Evolutionary conservation across 192 early-diverging fungal genomes (phyloP).

Genomic region (Backusella psychrophila): DNA sequence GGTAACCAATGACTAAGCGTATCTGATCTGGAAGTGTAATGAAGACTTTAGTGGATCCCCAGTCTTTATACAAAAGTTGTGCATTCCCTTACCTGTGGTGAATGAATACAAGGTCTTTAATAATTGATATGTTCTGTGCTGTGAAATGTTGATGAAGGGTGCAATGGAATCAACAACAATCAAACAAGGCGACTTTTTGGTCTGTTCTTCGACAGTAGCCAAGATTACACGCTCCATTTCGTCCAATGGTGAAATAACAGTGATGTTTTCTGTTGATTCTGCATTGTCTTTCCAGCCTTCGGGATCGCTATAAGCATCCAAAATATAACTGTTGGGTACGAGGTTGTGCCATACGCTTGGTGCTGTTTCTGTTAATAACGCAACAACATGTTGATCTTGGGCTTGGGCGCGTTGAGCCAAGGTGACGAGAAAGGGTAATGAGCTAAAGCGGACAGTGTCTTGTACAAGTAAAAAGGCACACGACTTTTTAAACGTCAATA

Average conservation of each 20-base stretch:
- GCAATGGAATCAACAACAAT: constrained; percentile 32
- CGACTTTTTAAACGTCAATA: constrained; percentile 24
- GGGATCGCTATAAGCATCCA: constrained; percentile 33
- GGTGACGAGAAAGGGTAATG: constrained; percentile 3
- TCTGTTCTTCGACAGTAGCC: neutral
- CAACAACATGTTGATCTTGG: constrained; percentile 13
- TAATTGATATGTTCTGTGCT: constrained; percentile 23
- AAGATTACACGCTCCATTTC: constrained; percentile 3
- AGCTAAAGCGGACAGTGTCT: constrained; percentile 13
- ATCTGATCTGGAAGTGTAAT: constrained; percentile 16
- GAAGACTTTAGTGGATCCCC: neutral
- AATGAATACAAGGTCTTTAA: constrained; percentile 19
- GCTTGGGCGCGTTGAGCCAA: constrained; percentile 12
- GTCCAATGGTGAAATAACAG: neutral
- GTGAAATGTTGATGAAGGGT: constrained; percentile 21
- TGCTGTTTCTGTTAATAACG: constrained; percentile 26
- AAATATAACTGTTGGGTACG: neutral
- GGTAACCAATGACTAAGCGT: constrained; percentile 33
- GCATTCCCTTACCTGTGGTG: constrained; percentile 22
- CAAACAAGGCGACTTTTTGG: neutral
- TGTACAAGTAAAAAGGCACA: constrained; percentile 17
- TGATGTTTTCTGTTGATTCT: neutral
- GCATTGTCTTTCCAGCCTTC: constrained; percentile 24
- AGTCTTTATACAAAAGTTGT: neutral
- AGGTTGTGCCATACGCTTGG: constrained; percentile 15